Base-by-base conservation (phyloP, 495 filamentous ascomycete genomes). In the Amniculicola lignicola region DNA sequence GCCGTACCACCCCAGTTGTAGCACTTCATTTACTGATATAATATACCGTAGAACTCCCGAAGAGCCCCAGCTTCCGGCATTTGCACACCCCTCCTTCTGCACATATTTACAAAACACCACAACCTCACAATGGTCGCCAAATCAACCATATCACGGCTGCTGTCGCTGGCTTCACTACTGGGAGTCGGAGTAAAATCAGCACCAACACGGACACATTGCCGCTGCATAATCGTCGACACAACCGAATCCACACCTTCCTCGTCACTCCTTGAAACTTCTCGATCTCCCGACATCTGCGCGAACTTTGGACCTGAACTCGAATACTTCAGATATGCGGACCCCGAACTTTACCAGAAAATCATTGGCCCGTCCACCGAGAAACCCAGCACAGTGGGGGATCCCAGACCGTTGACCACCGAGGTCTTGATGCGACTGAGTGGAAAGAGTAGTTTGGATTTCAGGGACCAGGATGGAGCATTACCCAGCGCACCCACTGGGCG, bases 301-400 rank as follows among this genome's bases (percentile, higher is more conserved):
- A 39, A 31, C n/a, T 33, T 57, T 22, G 53, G 44, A n/a, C 24
- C 53, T 11, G 22, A 57, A 31, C 42, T 57, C 14, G 53, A 48
- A 27, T 29, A 48, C 43, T 40, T 57, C 35, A 42, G 44, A 7
- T 12, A 27, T 16, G 46, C 43, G 3, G 24, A 57, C 4, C 54
- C 54, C 3, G 54, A 57, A 0, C 35, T 51, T 4, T 57, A 57
- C 45, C 1, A 37, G 4, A 18, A 23, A n/a, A 48, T 39, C 43
- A 21, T 48, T 24, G 15, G 25, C 15, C 28, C n/a, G 11, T 41
- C 31, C 3, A 12, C n/a, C 25, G 39, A 16, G 36, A 50, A 15
- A 19, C 23, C 35, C 37, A 47, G 22, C 40, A 50, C 24, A 23
- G 9, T 22, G 10, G 3, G 40, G 37, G n/a, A 47, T 44, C 3